These are phyloP conservation scores for Papiliotrema terrestris DNA, from an alignment of 1,284 basidiomycete species.

Conservation along the genomic window DNA sequence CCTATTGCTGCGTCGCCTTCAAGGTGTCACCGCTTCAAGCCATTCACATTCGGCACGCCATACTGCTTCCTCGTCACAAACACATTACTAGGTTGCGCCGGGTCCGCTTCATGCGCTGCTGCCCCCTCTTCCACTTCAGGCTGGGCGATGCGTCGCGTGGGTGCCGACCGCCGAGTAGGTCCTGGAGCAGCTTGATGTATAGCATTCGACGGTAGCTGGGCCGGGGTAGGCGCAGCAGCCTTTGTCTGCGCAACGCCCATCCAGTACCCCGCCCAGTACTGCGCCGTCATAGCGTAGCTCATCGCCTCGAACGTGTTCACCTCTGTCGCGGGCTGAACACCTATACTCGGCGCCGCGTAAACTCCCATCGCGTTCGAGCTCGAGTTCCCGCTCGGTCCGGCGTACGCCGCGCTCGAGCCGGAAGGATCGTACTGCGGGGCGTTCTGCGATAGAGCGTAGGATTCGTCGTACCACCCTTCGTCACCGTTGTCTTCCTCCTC, in stretches of 20 bases:
- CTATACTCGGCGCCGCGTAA: not conserved
- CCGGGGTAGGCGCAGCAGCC: not conserved
- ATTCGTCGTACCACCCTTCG: conserved; percentile 5
- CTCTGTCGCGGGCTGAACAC: conserved; percentile 9
- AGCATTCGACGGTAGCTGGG: not conserved
- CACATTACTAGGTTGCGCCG: conserved; percentile 3
- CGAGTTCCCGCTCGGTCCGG: not conserved
- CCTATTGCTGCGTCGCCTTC: not conserved
- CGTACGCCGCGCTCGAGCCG: too few relatives aligned
- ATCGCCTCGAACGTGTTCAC: conserved; percentile 30
- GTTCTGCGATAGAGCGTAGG: not conserved
- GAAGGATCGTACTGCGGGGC: not conserved
- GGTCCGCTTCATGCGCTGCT: not conserved
- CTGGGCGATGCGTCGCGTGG: not conserved
- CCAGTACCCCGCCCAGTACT: conserved; percentile 49
- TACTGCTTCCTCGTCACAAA: conserved; percentile 7
- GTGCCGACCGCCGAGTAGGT: too few relatives aligned
- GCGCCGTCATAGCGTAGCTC: conserved; percentile 41
- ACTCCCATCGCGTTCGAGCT: not conserved
- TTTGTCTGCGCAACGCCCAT: conserved; percentile 39
- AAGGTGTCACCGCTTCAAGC: conserved; percentile 3
- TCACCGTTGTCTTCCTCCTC: conserved; percentile 6
- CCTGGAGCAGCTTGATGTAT: too few relatives aligned
- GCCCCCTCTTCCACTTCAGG: not conserved
- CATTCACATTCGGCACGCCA: not conserved